Conservation (phyloP, 2,329 filamentous ascomycete genomes). For the Penicillium sp. region DNA sequence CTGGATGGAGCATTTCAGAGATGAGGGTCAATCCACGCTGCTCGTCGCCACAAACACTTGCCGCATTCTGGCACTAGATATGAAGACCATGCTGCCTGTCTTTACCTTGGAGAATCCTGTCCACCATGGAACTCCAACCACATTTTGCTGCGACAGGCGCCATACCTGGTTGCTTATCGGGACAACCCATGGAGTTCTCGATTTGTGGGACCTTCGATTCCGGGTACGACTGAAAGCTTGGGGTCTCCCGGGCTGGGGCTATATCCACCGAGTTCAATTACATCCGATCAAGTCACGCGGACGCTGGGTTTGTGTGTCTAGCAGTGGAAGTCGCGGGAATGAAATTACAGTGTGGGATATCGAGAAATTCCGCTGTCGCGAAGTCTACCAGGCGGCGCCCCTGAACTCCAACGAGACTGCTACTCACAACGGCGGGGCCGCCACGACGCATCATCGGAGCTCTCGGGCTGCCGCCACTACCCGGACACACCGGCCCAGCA, state of each 20-base stretch:
- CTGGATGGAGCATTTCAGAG: slow-evolving; percentile 90
- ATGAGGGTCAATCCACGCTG: slow-evolving; percentile 78
- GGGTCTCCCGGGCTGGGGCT: slow-evolving; percentile 77
- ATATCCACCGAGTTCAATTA: slow-evolving; percentile 76
- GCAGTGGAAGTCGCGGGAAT: slow-evolving; percentile 75
- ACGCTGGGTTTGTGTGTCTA: slow-evolving; percentile 84
- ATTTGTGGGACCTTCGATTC: slow-evolving; percentile 97
- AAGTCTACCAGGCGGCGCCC: slow-evolving; percentile 72
- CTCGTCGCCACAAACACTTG: slow-evolving; percentile 85
- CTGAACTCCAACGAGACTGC: slow-evolving; percentile 19
- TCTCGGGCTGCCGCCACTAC: slow-evolving; percentile 44
- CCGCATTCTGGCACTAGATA: slow-evolving; percentile 78
- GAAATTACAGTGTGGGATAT: slow-evolving; percentile 96
- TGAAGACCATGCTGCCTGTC: slow-evolving; percentile 80
- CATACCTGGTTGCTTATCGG: slow-evolving; percentile 90
- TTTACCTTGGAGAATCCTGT: slow-evolving; percentile 84
- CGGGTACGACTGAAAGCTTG: slow-evolving; percentile 82
- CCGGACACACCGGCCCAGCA: slow-evolving; percentile 23
- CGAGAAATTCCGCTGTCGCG: slow-evolving; percentile 83
- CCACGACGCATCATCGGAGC: slow-evolving; percentile 40
- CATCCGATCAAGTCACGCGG: slow-evolving; percentile 78
- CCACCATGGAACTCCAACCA: slow-evolving; percentile 87
- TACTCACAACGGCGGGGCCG: slow-evolving; percentile 39
- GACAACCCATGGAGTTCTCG: slow-evolving; percentile 88
- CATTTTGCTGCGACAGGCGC: slow-evolving; percentile 83